Evolutionary conservation across 2,329 filamentous ascomycete species (phyloP).

Genomic region (Zasmidium citrigriseum): DNA sequence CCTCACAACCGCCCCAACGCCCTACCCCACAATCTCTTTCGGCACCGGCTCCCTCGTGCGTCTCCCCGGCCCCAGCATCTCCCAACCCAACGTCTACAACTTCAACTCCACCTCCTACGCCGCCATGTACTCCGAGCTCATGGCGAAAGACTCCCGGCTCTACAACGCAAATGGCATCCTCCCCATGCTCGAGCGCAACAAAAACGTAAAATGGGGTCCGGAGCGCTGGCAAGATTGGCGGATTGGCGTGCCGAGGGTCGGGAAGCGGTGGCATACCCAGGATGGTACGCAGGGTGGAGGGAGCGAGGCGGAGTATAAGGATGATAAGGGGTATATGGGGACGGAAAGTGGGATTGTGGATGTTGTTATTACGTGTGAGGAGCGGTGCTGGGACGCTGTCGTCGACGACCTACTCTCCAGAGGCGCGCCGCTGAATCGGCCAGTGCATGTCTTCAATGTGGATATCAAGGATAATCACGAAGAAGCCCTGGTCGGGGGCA

Average conservation of each 20-base stretch:
- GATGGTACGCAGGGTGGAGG: constrained; percentile 6
- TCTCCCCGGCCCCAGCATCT: constrained; percentile 85
- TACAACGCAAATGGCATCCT: constrained; percentile 91
- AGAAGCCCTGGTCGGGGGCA: constrained; percentile 86
- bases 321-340: constrained; percentile 74
- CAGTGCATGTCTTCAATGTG: constrained; percentile 97
- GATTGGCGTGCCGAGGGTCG: constrained; percentile 77
- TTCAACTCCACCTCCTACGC: constrained; percentile 98
- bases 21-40: constrained; percentile 95
- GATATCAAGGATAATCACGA: constrained; percentile 99
- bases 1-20: constrained; percentile 67
- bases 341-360: constrained; percentile 90
- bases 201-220: constrained; percentile 89
- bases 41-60: constrained; percentile 94
- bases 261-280: constrained; percentile 50
- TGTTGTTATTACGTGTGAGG: constrained; percentile 94
- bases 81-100: constrained; percentile 93
- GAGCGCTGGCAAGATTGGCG: constrained; percentile 99
- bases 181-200: constrained; percentile 93
- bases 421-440: constrained; percentile 82
- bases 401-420: constrained; percentile 88
- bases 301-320: constrained; percentile 51
- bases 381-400: constrained; percentile 97
- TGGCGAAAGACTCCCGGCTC: constrained; percentile 78
- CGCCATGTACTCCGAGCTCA: constrained; percentile 89